Evolutionary conservation across 2,329 filamentous ascomycete genomes (phyloP), one percentile per base, ranked within the genome.

Genomic region (Colletotrichum chrysophilum): DNA sequence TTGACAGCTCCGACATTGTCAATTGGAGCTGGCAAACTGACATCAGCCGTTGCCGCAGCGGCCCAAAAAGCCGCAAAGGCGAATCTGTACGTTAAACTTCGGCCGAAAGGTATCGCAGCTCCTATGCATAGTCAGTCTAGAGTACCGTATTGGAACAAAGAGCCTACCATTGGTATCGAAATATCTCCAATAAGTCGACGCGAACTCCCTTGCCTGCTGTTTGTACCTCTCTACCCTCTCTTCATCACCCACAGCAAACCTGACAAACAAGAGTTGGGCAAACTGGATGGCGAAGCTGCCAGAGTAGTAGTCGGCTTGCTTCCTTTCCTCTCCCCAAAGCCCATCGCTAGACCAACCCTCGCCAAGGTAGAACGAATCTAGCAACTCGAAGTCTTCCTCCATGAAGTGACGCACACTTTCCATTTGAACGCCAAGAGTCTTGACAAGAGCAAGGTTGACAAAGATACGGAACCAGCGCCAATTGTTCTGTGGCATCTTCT

Each of bases 231-330:
- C 80, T 8, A 81, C 82, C 26, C 86, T 79, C 18, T 79, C 79
- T 1, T 82, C 81, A 77, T 87, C 85, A 7, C 84, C 82, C 2
- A 77, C 74, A 1, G 84, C 84, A 77, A 84, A 84, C 21, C 81
- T 82, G 5, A 81, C 79, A 76, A 86, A 87, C 1, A 87, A 78
- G n/a, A 88, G 76, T 70, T 88, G 86, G 4, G 82, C 83, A 36
- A 87, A 87, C 62, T 88, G 85, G 36, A 88, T 87, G 1, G 86
- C 86, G 77, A 88, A 88, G 72, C 86, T 88, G 0, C 86, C 86
- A 4, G 86, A 87, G 70, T 88, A 88, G 78, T 88, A 87, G 69
- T 88, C 86, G 3, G 83, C 85, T 69, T 88, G 86, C n/a, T 79
- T 76, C 26, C 77, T 67, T 9, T 82, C 74, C 9, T 81, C 79